Conservation (phyloP, 768 basidiomycete species). For the Mycena galopus region DNA sequence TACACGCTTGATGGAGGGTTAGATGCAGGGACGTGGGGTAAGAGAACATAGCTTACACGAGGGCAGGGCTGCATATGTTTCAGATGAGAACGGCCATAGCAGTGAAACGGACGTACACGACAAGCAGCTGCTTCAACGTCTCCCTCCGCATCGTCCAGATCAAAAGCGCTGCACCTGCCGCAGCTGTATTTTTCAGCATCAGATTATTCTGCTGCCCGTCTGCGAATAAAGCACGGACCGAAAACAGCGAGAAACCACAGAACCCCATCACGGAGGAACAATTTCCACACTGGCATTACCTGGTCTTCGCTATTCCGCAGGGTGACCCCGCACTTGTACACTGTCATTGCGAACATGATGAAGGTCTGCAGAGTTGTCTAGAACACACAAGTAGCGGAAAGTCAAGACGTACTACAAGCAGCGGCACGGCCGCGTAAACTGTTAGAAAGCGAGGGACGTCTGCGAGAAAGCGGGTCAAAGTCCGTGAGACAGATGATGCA, state of each 20-base stretch:
- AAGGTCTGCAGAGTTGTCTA: not conserved
- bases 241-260: conserved; percentile 21
- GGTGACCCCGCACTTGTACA: conserved; percentile 9
- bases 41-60: not conserved
- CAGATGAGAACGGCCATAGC: not conserved
- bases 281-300: not conserved
- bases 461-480: no score
- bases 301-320: not conserved
- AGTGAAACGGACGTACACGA: not conserved
- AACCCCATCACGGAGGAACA: conserved; percentile 17
- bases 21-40: not conserved
- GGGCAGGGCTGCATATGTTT: not conserved
- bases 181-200: not conserved
- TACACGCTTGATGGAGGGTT: not conserved
- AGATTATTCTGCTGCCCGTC: not conserved
- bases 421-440: not conserved
- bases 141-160: conserved; percentile 24
- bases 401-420: not conserved
- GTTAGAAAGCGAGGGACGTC: conserved; percentile 17
- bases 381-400: no score
- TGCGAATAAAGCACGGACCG: not conserved
- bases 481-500: not conserved
- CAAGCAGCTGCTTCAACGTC: conserved; percentile 25
- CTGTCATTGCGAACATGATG: conserved; percentile 23
- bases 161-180: conserved; percentile 10